Evolutionary conservation across 495 filamentous ascomycete species (phyloP), one percentile per base, ranked within the genome.

Genomic region (Penicillium verhagenii): DNA sequence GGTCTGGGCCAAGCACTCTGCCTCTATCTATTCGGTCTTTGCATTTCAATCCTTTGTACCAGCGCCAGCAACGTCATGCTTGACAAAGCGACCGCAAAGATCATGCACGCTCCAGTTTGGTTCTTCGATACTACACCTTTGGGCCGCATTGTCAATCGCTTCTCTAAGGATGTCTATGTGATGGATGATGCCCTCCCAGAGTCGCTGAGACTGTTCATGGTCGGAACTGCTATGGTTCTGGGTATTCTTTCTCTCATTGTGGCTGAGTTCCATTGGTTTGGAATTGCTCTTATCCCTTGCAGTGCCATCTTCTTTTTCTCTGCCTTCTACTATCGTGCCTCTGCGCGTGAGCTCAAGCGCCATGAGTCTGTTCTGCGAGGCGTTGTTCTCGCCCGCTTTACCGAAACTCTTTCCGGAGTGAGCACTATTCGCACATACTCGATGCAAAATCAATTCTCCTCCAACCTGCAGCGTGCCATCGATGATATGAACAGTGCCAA

Each of bases 351-450:
- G 9, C 42, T 45, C 11, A 45, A 45, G 23, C 21, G 20, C 21
- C 23, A 25, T 8, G 42, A 45, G 23, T 21, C 14, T 8, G 14
- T 25, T 14, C 13, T 45, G 20, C 20, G 42, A 11, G 23, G 42
- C 7, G 42, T n/a, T 45, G 42, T 45, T 26, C 6, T 16, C 13
- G 42, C 21, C 23, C 42, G 42, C 42, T 80, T 85, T 44, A 53
- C 77, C 2, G 82, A 86, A 42, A 68, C 65, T 0, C 29, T 72
- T 4, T 54, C 62, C 13, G 73, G 80, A 2, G 47, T 79, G 3
- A 52, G 61, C 9, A 82, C 78, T 0, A 77, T 83, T 35, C 74
- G 79, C 18, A 67, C 76, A 2, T 80, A 81, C 42, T 71, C 70
- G 35, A 79, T 77, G 72, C 33, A 55, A 33, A 5, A 18, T 4